Conservation (phyloP, 495 filamentous ascomycete species). For the Aspergillus affinis region DNA sequence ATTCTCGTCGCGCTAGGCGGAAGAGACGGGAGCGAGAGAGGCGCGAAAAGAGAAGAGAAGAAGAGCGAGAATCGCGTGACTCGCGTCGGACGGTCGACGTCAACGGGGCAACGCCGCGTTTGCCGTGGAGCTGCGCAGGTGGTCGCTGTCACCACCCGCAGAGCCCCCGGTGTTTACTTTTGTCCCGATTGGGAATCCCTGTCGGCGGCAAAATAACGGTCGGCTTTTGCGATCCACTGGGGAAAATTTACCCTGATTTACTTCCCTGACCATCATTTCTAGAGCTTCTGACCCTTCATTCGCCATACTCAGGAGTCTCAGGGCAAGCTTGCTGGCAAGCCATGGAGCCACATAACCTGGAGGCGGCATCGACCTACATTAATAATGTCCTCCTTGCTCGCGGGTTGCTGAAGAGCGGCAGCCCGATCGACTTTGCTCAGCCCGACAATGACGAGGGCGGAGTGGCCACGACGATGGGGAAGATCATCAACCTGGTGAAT, state of each 20-base stretch:
- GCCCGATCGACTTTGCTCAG: slow-evolving; percentile 79
- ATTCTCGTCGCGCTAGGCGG: neutral
- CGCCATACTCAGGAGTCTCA: neutral
- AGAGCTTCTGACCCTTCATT: neutral
- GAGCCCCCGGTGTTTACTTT: slow-evolving; percentile 43
- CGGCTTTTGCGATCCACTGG: slow-evolving; percentile 3
- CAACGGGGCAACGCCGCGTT: slow-evolving; percentile 1
- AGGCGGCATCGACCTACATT: slow-evolving; percentile 89
- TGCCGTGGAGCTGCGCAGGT: neutral
- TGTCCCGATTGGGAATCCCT: slow-evolving; percentile 39
- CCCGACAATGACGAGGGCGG: slow-evolving; percentile 67
- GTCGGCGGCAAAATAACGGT: slow-evolving; percentile 10
- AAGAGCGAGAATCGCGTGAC: neutral
- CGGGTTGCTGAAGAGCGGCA: slow-evolving; percentile 81
- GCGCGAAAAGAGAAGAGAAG: neutral
- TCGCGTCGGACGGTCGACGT: neutral
- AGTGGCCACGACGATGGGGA: slow-evolving; percentile 69
- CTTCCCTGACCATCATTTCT: neutral
- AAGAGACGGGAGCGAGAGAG: neutral
- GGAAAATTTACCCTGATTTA: neutral
- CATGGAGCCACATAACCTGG: slow-evolving; percentile 80
- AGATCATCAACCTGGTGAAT: slow-evolving; percentile 88
- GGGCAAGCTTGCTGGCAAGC: slow-evolving; percentile 31
- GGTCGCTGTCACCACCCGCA: slow-evolving; percentile 7
- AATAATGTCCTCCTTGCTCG: slow-evolving; percentile 93